These are phyloP conservation scores for Phanerochaete carnosa DNA, from an alignment of 768 basidiomycete species.

Conservation along the genomic window DNA sequence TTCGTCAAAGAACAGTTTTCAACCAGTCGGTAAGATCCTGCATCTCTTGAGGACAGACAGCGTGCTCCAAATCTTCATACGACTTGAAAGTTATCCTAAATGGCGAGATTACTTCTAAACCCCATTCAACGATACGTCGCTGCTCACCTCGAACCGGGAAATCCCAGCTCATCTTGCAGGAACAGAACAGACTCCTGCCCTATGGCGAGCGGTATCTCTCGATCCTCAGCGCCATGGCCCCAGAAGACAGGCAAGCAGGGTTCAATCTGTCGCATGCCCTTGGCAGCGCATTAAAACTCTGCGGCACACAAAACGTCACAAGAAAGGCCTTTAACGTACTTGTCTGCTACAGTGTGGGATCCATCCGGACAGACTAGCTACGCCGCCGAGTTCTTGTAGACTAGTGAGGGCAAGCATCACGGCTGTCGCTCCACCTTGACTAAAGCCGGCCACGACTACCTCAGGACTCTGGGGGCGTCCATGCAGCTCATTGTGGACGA, in stretches of 20 bases:
- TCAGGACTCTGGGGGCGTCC: slow-evolving; percentile 27
- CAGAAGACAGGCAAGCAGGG: slow-evolving; percentile 39
- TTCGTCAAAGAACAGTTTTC: slow-evolving; percentile 1
- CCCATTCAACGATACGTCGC: neutral
- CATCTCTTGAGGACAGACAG: slow-evolving; percentile 32
- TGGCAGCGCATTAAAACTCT: neutral
- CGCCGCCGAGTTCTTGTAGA: slow-evolving; percentile 40
- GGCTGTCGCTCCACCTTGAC: slow-evolving; percentile 40
- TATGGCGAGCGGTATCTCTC: slow-evolving; percentile 33
- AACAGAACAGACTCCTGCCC: slow-evolving; percentile 32
- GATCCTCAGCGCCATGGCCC: slow-evolving; percentile 38
- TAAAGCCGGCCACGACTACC: slow-evolving; percentile 41
- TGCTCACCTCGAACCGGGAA: slow-evolving; percentile 15
- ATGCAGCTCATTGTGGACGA: slow-evolving; percentile 39
- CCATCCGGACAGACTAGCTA: slow-evolving; percentile 44
- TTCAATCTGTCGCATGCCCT: slow-evolving; percentile 32
- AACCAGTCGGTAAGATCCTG: slow-evolving; percentile 32
- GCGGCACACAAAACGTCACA: neutral
- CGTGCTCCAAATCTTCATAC: slow-evolving; percentile 33
- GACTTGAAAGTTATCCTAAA: slow-evolving; percentile 20
- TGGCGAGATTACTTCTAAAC: neutral
- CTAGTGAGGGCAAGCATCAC: slow-evolving; percentile 38
- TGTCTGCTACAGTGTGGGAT: slow-evolving; percentile 35
- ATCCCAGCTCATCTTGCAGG: slow-evolving; percentile 25
- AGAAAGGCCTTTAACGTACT: slow-evolving; percentile 20